Conservation (phyloP, 352 stramenopile genomes). For the Phytopythium litorale region DNA sequence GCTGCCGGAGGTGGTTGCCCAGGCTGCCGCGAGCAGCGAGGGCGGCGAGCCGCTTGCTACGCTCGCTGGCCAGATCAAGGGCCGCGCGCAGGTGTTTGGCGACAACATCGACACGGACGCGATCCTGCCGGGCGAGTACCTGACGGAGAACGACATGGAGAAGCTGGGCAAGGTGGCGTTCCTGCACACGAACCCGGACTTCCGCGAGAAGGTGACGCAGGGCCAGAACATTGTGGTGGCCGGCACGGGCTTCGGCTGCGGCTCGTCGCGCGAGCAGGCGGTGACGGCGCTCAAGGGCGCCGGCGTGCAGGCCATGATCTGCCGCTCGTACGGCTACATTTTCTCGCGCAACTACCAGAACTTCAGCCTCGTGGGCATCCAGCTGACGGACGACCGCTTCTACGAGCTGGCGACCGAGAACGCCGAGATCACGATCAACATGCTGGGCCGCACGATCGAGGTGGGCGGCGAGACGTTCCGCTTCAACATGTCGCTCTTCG, state of each 20-base stretch:
- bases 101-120: slow-evolving; percentile 89
- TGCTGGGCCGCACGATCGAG: slow-evolving; percentile 78
- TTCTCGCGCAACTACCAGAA: slow-evolving; percentile 89
- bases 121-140: slow-evolving; percentile 77
- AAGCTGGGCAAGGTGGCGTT: slow-evolving; percentile 82
- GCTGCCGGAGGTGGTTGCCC: slow-evolving; percentile 30
- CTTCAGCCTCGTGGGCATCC: slow-evolving; percentile 79
- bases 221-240: slow-evolving; percentile 77
- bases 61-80: slow-evolving; percentile 53
- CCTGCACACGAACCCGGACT: slow-evolving; percentile 83
- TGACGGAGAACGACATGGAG: slow-evolving; percentile 86
- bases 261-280: slow-evolving; percentile 81
- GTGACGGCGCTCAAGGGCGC: slow-evolving; percentile 80
- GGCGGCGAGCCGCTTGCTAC: slow-evolving; percentile 26
- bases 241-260: slow-evolving; percentile 78
- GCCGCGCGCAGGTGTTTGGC: slow-evolving; percentile 77
- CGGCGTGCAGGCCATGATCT: slow-evolving; percentile 78
- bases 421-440: slow-evolving; percentile 74
- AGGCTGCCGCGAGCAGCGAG: slow-evolving; percentile 18
- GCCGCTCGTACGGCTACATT: slow-evolving; percentile 85
- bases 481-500: slow-evolving; percentile 88
- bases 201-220: slow-evolving; percentile 70
- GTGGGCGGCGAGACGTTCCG: slow-evolving; percentile 69
- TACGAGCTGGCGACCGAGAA: slow-evolving; percentile 79
- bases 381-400: slow-evolving; percentile 74